Conservation (phyloP, 768 basidiomycete genomes). For the Sarcodon aspratus region DNA sequence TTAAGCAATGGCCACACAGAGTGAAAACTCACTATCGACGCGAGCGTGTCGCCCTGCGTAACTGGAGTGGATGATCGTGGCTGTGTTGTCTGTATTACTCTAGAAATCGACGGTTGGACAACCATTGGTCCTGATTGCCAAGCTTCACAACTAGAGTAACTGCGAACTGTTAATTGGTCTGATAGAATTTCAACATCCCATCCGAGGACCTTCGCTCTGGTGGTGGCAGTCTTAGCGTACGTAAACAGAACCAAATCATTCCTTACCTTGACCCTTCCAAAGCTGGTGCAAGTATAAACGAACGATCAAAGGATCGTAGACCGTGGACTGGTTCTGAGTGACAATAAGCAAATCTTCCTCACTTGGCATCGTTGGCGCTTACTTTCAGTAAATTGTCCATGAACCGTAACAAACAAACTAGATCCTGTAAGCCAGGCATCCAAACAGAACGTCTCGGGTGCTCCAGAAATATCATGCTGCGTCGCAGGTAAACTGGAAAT, state of each 20-base stretch:
- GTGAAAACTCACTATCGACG: constrained; percentile 41
- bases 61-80: constrained; percentile 14
- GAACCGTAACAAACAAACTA: constrained; percentile 60
- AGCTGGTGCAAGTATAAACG: constrained; percentile 79
- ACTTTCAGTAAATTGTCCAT: constrained; percentile 92
- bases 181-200: constrained; percentile 90
- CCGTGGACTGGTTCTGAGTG: constrained; percentile 57
- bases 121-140: constrained; percentile 70
- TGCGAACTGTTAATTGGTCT: constrained; percentile 75
- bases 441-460: constrained; percentile 75
- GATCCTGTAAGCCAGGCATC: constrained; percentile 69
- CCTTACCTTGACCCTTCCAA: constrained; percentile 76
- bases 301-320: constrained; percentile 85
- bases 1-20: constrained; percentile 7
- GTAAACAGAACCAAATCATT: not conserved
- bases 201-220: constrained; percentile 65
- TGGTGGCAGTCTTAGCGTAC: constrained; percentile 1
- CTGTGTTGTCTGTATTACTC: constrained; percentile 10
- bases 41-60: constrained; percentile 37
- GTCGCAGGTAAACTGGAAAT: constrained; percentile 63
- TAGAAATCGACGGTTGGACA: constrained; percentile 31
- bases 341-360: not conserved
- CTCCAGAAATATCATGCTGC: constrained; percentile 69
- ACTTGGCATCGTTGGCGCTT: constrained; percentile 16
- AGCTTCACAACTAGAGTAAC: constrained; percentile 73